Evolutionary conservation across 768 basidiomycete genomes (phyloP).

Genomic region (Chalciporus chontae): DNA sequence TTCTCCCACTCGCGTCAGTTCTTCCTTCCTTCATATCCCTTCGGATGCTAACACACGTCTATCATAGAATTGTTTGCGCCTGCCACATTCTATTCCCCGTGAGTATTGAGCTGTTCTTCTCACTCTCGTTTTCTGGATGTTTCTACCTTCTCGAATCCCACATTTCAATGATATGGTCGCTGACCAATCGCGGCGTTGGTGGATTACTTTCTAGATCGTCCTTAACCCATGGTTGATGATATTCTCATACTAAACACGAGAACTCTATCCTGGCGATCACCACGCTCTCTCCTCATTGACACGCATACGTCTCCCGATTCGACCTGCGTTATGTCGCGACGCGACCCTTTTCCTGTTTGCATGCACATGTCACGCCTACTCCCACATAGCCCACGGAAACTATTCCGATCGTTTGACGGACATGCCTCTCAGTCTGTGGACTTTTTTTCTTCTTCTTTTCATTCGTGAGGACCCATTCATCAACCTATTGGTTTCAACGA

Average conservation of each 20-base stretch:
- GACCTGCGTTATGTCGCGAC: not conserved
- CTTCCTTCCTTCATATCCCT: not conserved
- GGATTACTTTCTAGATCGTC: constrained; percentile 49
- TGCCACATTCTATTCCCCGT: constrained; percentile 78
- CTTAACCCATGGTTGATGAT: constrained; percentile 90
- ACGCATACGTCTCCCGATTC: not conserved
- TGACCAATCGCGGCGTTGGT: constrained; percentile 12
- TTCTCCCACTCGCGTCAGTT: constrained; percentile 69
- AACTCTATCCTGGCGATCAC: not conserved
- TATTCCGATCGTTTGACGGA: constrained; percentile 4
- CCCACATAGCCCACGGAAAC: not conserved
- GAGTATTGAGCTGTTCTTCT: constrained; percentile 29
- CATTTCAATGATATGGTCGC: constrained; percentile 1
- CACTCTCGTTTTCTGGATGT: not conserved
- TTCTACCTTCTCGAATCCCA: not conserved
- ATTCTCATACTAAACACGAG: constrained; percentile 52
- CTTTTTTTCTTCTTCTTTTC: too few species aligned
- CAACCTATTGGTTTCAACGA: not conserved
- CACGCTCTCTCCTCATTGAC: constrained; percentile 10
- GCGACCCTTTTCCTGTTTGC: not conserved
- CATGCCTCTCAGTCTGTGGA: constrained; percentile 4
- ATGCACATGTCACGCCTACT: not conserved
- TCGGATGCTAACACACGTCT: constrained; percentile 1
- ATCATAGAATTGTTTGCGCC: constrained; percentile 50
- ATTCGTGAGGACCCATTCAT: not conserved